Evolutionary conservation across 306 rosid species (phyloP).

Genomic region (cucumber (Cucumis sativus)): Cucumber_9930_V3 NC_026657.2:9788001-9788500

Average conservation of each 20-base stretch:
- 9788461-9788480: too few species aligned
- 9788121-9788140: slow-evolving; percentile 1
- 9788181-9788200: not conserved
- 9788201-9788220: not conserved
- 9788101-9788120: not conserved
- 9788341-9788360: not conserved
- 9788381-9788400: not conserved
- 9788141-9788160: not conserved
- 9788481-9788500: too few species aligned
- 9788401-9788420: too few species aligned
- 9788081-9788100: not conserved
- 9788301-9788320: too few species aligned
- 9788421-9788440: too few species aligned
- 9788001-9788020: not conserved
- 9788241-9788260: not conserved
- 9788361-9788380: not conserved
- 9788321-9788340: too few species aligned
- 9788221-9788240: not conserved
- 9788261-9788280: not conserved
- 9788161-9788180: not conserved
- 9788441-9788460: too few species aligned
- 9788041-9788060: too few species aligned
- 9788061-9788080: not conserved
- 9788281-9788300: too few species aligned
- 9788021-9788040: not conserved